Evolutionary conservation across 352 stramenopile species (phyloP).

Genomic region (Globisporangium okanoganense): DNA sequence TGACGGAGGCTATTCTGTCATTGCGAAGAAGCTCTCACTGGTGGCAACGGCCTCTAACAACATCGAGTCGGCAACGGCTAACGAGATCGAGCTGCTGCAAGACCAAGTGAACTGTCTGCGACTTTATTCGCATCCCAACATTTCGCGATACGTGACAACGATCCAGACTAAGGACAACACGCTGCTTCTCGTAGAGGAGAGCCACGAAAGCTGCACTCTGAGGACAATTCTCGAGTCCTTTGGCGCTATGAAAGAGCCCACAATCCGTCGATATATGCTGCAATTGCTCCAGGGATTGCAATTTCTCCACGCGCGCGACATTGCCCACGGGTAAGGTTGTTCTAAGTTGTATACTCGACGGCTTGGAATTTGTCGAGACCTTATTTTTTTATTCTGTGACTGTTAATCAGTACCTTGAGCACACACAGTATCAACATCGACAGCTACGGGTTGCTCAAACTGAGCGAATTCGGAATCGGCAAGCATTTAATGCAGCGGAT

Average conservation of each 20-base stretch:
- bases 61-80: not conserved
- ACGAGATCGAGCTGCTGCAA: slow-evolving; percentile 15
- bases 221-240: slow-evolving; percentile 63
- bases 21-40: slow-evolving; percentile 13
- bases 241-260: slow-evolving; percentile 67
- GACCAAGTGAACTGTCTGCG: slow-evolving; percentile 34
- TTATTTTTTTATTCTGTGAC: not conserved
- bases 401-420: slow-evolving; percentile 27
- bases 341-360: not conserved
- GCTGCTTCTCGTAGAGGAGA: slow-evolving; percentile 36
- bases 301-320: slow-evolving; percentile 41
- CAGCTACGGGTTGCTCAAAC: slow-evolving; percentile 48
- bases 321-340: slow-evolving; percentile 40
- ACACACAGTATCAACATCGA: slow-evolving; percentile 57
- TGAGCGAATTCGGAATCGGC: slow-evolving; percentile 48
- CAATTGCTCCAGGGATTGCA: slow-evolving; percentile 51
- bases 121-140: slow-evolving; percentile 40
- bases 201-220: slow-evolving; percentile 40
- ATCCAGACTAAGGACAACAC: slow-evolving; percentile 25
- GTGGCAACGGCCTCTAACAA: not conserved
- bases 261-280: slow-evolving; percentile 58
- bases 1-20: not conserved
- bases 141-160: slow-evolving; percentile 32
- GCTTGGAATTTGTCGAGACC: not conserved
- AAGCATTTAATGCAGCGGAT: slow-evolving; percentile 3